Conservation (phyloP, 169 alveolate genomes). For the Prorocentrum cordatum region DNA sequence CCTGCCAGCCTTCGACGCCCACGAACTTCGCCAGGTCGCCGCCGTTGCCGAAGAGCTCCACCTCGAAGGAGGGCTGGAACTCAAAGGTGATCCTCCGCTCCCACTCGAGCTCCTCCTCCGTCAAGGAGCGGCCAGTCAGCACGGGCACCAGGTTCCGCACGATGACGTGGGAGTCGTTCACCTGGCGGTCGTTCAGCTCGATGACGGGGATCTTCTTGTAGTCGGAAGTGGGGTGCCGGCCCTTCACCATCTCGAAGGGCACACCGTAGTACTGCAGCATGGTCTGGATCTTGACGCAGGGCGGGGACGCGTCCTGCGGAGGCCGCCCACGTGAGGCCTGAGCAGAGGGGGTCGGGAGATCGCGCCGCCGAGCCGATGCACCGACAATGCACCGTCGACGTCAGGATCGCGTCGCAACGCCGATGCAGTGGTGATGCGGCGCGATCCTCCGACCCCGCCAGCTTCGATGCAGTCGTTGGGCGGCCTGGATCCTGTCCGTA, state of each 20-base stretch:
- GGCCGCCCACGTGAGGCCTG: too few species aligned
- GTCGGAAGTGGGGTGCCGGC: conserved; percentile 38
- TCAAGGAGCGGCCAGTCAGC: conserved; percentile 30
- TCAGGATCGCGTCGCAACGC: too few species aligned
- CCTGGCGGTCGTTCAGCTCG: conserved; percentile 47
- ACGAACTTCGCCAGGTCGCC: conserved; percentile 18
- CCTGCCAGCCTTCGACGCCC: neutral
- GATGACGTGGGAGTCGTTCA: conserved; percentile 56
- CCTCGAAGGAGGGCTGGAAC: conserved; percentile 39
- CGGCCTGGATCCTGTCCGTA: too few species aligned
- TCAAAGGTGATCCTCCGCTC: conserved; percentile 45
- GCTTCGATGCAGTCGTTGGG: too few species aligned
- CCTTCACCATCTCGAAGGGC: conserved; percentile 34
- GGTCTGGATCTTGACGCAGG: conserved; percentile 55
- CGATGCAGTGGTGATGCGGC: too few species aligned
- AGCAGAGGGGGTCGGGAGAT: too few species aligned
- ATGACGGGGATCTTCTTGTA: conserved; percentile 46
- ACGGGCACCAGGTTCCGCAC: conserved; percentile 17
- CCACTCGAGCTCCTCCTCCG: conserved; percentile 38
- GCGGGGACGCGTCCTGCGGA: conserved; percentile 18
- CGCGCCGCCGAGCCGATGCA: too few species aligned
- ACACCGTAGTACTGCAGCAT: conserved; percentile 15
- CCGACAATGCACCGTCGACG: too few species aligned
- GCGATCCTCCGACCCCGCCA: too few species aligned
- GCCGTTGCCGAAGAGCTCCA: conserved; percentile 47